Evolutionary conservation across 2,329 filamentous ascomycete species (phyloP).

Genomic region (Pleoardoris graminearum): DNA sequence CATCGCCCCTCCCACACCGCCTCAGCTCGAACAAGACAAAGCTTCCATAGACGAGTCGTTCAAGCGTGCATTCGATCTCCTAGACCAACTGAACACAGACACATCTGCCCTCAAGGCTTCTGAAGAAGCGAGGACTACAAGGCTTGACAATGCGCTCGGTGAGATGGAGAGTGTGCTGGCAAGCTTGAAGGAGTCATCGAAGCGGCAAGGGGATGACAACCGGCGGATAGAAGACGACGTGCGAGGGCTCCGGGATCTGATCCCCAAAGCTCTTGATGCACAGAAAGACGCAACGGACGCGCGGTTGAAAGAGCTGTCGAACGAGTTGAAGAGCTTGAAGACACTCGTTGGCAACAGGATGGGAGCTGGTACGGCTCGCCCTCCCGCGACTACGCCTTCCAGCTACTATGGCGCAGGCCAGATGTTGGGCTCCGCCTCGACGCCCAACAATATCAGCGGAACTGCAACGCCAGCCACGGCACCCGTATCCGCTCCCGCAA

Average conservation of each 20-base stretch:
- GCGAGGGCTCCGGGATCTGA: conserved; percentile 75
- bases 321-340: conserved; percentile 90
- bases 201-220: conserved; percentile 83
- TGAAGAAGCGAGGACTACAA: conserved; percentile 81
- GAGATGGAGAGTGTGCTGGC: conserved; percentile 83
- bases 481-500: conserved; percentile 16
- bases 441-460: conserved; percentile 33
- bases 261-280: conserved; percentile 85
- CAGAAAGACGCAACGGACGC: conserved; percentile 84
- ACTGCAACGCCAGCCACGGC: conserved; percentile 20
- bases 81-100: conserved; percentile 90
- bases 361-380: conserved; percentile 36
- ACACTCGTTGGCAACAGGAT: conserved; percentile 73
- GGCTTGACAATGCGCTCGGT: conserved; percentile 76
- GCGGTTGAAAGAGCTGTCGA: conserved; percentile 80
- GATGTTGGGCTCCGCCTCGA: conserved; percentile 22
- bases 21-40: conserved; percentile 93
- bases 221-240: conserved; percentile 86
- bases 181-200: conserved; percentile 79
- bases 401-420: conserved; percentile 32
- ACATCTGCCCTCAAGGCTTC: conserved; percentile 85
- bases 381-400: conserved; percentile 24
- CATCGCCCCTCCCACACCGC: conserved; percentile 89
- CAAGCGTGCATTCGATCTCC: conserved; percentile 83
- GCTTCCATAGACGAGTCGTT: conserved; percentile 90